Percentiles rank a stretch among this genome's conserved stretches.
phyloP scores from a whole-genome alignment of 805 yeast species.

The Yarrowia osloensis region DNA sequence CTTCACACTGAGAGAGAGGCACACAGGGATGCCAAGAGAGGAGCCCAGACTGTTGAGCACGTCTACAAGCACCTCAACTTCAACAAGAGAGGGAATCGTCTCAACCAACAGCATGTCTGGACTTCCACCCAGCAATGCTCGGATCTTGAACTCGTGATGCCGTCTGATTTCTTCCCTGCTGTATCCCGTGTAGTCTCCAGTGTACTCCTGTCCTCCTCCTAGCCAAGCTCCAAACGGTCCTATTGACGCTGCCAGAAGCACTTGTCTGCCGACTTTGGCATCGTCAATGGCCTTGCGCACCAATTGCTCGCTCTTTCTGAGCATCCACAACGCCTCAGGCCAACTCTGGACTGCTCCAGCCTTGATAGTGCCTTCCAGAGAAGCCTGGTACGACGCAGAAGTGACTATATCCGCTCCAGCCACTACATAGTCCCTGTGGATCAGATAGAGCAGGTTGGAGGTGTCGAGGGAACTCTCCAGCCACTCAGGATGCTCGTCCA shows the following conservation, averaged over 20 bases:
- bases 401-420: slow-evolving; percentile 59
- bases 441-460: slow-evolving; percentile 49
- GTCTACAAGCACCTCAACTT: slow-evolving; percentile 49
- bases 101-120: slow-evolving; percentile 65
- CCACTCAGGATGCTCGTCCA: slow-evolving; percentile 7
- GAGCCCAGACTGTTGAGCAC: slow-evolving; percentile 38
- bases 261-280: slow-evolving; percentile 28
- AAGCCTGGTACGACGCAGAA: slow-evolving; percentile 64
- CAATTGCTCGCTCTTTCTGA: slow-evolving; percentile 35
- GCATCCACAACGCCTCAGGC: slow-evolving; percentile 32
- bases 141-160: slow-evolving; percentile 55
- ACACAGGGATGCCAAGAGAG: slow-evolving; percentile 45
- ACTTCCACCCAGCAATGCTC: slow-evolving; percentile 44
- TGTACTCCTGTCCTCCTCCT: slow-evolving; percentile 70
- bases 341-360: slow-evolving; percentile 26
- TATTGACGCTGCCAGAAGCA: slow-evolving; percentile 58
- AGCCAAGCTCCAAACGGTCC: slow-evolving; percentile 79
- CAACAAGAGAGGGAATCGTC: slow-evolving; percentile 66
- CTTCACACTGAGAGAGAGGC: slow-evolving; percentile 51
- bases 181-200: slow-evolving; percentile 60
- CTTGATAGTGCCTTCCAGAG: slow-evolving; percentile 46
- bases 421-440: slow-evolving; percentile 54
- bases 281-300: slow-evolving; percentile 39
- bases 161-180: slow-evolving; percentile 46
- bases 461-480: slow-evolving; percentile 47